Base-by-base conservation (phyloP, 345 rosid genomes). In the Camelina laxa region DNA sequence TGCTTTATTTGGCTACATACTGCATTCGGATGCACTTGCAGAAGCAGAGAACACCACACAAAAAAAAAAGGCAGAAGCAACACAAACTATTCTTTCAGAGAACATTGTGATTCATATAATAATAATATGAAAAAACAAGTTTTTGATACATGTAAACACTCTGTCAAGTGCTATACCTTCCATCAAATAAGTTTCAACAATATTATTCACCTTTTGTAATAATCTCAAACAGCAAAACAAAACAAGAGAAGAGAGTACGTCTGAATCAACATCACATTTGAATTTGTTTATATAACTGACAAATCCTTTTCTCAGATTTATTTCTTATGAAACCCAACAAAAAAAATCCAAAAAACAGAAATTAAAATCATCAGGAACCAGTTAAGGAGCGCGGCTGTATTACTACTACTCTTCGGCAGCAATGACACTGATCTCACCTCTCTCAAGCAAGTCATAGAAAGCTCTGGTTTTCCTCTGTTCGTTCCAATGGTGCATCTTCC, bases 401-500 rank as follows among this genome's bases (percentile, higher is more conserved):
- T 22, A 22, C n/a, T 8, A 9, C 27, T 75, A 59, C 73, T 75
- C 78, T 69, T 91, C 91, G 9, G 89, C 93, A 5, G 73, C 93
- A 57, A 89, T 83, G 60, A 91, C 93, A 79, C 95, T 83, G 79
- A 91, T 87, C 80, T 89, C 93, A 41, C 91, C 97, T 66, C 89
- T 89, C 75, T 89, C 93, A 7, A 85, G 84, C 80, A 89, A 76
- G 62, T 89, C 91, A 60, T 87, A 91, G 69, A 89, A 89, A 33
- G 87, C 70, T 76, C 96, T 88, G 0, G 77, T 81, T 77, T 85
- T 89, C 82, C 89, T 89, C 86, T 89, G 88, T 80, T 87, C 93
- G 51, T 88, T 89, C 90, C 92, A 86, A 76, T 83, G 93, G 77
- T 90, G 85, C 86, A 84, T 86, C 82, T 89, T 91, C 96, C 92